Evolutionary conservation across 176 grass and related monocot species (phyloP).

Genomic region (Musa troglodytarum): DNA sequence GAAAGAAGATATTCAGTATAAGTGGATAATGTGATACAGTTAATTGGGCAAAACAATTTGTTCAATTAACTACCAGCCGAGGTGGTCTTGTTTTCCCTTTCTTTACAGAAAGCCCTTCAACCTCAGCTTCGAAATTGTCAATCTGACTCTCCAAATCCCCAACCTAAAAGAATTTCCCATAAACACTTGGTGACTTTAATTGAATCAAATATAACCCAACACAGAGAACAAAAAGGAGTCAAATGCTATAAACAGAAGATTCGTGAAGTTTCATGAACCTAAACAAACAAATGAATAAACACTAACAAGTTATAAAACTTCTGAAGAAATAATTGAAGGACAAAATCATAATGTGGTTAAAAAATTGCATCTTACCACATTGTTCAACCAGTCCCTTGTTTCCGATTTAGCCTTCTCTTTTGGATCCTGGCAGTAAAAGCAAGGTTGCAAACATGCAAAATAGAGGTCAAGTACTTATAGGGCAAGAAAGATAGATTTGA

Average conservation of each 20-base stretch:
- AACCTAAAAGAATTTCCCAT: slow-evolving; percentile 46
- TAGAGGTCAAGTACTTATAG: slow-evolving; percentile 6
- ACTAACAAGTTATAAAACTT: background rate
- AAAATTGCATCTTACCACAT: slow-evolving; percentile 54
- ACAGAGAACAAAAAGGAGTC: slow-evolving; percentile 20
- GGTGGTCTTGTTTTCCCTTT: slow-evolving; percentile 88
- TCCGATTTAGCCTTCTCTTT: slow-evolving; percentile 96
- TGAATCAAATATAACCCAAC: background rate
- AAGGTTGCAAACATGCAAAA: background rate
- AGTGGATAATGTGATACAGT: slow-evolving; percentile 8
- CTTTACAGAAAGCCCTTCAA: slow-evolving; percentile 97
- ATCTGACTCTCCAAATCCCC: slow-evolving; percentile 94
- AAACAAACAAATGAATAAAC: background rate
- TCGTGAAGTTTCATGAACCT: background rate
- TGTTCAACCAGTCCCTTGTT: slow-evolving; percentile 98
- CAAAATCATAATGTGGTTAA: background rate
- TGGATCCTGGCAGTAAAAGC: slow-evolving; percentile 50
- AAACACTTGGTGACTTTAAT: background rate
- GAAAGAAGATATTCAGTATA: slow-evolving; percentile 26
- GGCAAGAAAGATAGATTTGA: background rate
- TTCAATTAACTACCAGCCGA: slow-evolving; percentile 57
- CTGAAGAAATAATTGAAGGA: background rate
- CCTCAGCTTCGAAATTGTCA: slow-evolving; percentile 91
- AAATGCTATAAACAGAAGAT: background rate
- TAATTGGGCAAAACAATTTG: slow-evolving; percentile 7